Percentiles rank a stretch among this genome's conserved stretches.
Evolutionary conservation across 345 rosid genomes (phyloP).

Genomic region (Gossypium thurberi): DNA sequence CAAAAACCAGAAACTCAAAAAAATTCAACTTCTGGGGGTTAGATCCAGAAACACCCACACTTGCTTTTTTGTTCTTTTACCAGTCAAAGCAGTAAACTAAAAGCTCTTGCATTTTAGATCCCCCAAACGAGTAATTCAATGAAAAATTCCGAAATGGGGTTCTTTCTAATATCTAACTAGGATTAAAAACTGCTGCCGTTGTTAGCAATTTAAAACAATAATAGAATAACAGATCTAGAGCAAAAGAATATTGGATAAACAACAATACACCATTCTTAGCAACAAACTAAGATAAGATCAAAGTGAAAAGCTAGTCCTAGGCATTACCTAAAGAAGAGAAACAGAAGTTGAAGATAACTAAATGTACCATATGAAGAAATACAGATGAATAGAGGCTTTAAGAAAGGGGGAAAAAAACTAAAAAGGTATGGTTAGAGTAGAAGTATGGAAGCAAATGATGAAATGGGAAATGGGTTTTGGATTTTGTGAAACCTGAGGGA

Average conservation of each 20-base stretch:
- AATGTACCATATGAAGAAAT: neutral
- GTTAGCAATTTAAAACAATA: neutral
- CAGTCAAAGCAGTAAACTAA: neutral
- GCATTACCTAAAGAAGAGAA: neutral
- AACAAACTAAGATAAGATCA: neutral
- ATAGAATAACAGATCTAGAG: conserved; percentile 27
- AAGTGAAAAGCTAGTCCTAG: neutral
- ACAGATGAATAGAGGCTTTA: neutral
- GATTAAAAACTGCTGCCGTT: neutral
- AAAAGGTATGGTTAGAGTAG: neutral
- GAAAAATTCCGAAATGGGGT: neutral
- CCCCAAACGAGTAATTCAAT: neutral
- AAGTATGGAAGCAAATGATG: neutral
- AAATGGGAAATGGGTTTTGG: neutral
- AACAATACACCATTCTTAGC: neutral
- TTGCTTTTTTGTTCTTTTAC: neutral
- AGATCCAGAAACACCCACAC: conserved; percentile 15
- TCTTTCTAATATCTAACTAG: neutral
- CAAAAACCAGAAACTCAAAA: neutral
- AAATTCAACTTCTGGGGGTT: conserved; percentile 6
- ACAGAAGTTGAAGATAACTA: neutral
- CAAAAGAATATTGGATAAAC: conserved; percentile 9
- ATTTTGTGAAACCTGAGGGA: neutral
- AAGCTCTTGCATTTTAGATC: conserved; percentile 9
- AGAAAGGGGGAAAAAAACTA: neutral